These are phyloP conservation scores for Geosmithia flava DNA, from an alignment of 2,329 filamentous ascomycete genomes.

Conservation along the genomic window DNA sequence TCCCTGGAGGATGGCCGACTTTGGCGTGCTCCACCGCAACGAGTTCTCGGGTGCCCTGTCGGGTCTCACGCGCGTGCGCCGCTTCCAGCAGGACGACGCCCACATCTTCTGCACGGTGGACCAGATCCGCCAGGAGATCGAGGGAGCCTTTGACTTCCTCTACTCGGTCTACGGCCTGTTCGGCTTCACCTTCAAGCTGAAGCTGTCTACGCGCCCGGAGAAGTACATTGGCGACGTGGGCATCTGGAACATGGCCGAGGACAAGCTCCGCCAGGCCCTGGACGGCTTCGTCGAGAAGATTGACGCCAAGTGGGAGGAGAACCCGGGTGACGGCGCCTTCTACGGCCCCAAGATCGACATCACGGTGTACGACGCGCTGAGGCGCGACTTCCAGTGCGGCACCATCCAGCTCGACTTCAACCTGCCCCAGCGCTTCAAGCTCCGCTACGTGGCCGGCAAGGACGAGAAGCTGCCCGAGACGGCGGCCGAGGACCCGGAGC, in stretches of 20 bases:
- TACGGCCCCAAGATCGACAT: conserved; percentile 99
- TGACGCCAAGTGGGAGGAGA: conserved; percentile 71
- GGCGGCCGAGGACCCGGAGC: conserved; percentile 31
- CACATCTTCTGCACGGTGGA: conserved; percentile 73
- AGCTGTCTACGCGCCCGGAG: conserved; percentile 81
- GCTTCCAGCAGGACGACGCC: conserved; percentile 93
- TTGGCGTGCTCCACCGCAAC: conserved; percentile 89
- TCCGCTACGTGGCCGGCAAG: conserved; percentile 38
- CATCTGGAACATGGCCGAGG: conserved; percentile 84
- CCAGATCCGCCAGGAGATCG: conserved; percentile 41
- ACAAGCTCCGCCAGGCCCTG: conserved; percentile 65
- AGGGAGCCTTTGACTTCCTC: conserved; percentile 78
- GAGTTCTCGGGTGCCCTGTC: conserved; percentile 86
- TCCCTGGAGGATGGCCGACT: conserved; percentile 87
- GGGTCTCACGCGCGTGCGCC: conserved; percentile 80
- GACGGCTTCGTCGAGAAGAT: conserved; percentile 55
- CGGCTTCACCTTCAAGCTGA: conserved; percentile 69
- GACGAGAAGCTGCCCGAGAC: conserved; percentile 24
- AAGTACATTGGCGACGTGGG: conserved; percentile 78
- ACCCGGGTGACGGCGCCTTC: conserved; percentile 92
- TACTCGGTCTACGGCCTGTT: conserved; percentile 56
- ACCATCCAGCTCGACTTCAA: conserved; percentile 95
- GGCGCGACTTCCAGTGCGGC: conserved; percentile 47
- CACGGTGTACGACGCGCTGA: conserved; percentile 78
- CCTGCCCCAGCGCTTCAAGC: conserved; percentile 36